A percentile compares a stretch with the other conserved stretches of the same genome.
Conservation (phyloP, 345 rosid species). For the Firmiana major region DNA sequence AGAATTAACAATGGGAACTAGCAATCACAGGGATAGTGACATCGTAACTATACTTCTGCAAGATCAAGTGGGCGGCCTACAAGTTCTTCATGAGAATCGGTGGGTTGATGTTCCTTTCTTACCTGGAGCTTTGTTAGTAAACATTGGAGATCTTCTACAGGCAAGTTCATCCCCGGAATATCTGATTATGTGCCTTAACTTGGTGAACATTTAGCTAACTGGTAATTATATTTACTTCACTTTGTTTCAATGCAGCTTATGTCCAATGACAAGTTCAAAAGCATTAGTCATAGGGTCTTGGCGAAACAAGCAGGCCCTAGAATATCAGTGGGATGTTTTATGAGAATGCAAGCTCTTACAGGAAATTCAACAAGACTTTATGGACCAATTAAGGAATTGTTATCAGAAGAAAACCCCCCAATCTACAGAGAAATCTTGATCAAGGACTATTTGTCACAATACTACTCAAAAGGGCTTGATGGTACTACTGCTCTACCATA, state of each 20-base stretch:
- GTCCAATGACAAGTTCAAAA: slow-evolving; percentile 39
- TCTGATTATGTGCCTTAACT: too few relatives aligned
- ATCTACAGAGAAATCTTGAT: slow-evolving; percentile 25
- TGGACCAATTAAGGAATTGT: slow-evolving; percentile 33
- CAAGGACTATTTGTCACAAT: slow-evolving; percentile 10
- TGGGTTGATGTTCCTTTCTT: slow-evolving; percentile 14
- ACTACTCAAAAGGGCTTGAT: not conserved
- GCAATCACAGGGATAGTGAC: slow-evolving; percentile 8
- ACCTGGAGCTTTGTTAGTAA: slow-evolving; percentile 9
- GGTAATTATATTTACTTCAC: too few relatives aligned
- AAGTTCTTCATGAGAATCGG: not conserved
- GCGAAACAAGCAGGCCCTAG: slow-evolving; percentile 36
- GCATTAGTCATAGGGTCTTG: slow-evolving; percentile 40
- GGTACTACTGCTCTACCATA: slow-evolving; percentile 8
- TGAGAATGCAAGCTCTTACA: not conserved
- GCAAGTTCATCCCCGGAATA: not conserved
- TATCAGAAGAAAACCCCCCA: slow-evolving; percentile 31
- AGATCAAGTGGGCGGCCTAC: not conserved
- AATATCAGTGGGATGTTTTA: slow-evolving; percentile 32
- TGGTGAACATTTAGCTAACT: too few relatives aligned
- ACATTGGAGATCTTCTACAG: slow-evolving; percentile 16
- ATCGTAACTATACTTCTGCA: not conserved
- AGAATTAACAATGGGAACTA: slow-evolving; percentile 33
- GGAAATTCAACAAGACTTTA: slow-evolving; percentile 7
- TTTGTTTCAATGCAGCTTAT: slow-evolving; percentile 32